Evolutionary conservation across 768 basidiomycete genomes (phyloP), one percentile per base, ranked within the genome.

Genomic region (Lyophyllum semitale): DNA sequence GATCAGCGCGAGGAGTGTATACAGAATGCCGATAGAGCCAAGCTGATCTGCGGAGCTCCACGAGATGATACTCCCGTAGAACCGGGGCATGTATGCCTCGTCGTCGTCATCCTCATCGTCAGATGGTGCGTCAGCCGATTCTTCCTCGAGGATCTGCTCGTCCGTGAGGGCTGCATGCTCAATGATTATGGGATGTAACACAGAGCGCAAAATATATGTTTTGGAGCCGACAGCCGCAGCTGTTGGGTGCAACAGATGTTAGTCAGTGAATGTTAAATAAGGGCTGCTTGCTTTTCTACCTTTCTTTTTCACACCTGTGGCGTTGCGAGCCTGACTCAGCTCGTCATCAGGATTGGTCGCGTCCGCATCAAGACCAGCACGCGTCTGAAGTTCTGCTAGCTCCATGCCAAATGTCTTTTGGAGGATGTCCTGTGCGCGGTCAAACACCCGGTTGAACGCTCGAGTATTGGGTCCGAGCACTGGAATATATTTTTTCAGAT

Each of bases 201-300:
- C 73, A 1, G 93, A 95, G 43, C 94, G 88, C 17, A 97, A 76
- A 41, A 95, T 89, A 66, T 89, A 98, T 6, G 84, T 84, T 64
- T 91, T 93, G 1, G 90, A 85, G 1, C 89, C 84, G 2, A 78
- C 64, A 5, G 82, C 73, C 9, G 81, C 68, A 18, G 81, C 87
- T 84, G 58, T 45, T 42, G 30, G 41, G 18, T 3, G n/a, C n/a
- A 25, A 30, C n/a, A 18, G n/a, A 30, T 30, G 62, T 49, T 17
- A 51, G 12, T 17, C 17, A 23, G 15, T 13, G 15, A 29, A 33
- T 23, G 11, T 27, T 15, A 32, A 41, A 17, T 1, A 13, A 22
- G 20, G 23, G 8, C 11, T 41, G 22, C 37, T 1, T 25, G 45
- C 71, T 9, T 43, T 7, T 18, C 9, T 12, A 87, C 91, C 77